Evolutionary conservation across 106 monocot genomes (phyloP).

Genomic region (Acorus calamus): DNA sequence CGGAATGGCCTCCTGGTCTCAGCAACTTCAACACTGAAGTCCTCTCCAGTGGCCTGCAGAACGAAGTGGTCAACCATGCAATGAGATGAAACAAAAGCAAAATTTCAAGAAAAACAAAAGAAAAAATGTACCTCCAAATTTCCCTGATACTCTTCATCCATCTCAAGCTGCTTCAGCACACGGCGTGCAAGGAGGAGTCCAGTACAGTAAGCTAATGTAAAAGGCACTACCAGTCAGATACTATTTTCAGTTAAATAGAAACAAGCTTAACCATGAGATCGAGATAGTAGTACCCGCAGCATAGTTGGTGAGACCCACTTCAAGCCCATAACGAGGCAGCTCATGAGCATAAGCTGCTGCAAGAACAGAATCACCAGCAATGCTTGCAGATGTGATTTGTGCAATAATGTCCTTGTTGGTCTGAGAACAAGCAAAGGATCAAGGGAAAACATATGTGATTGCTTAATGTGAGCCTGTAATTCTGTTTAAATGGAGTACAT

Average conservation of each 20-base stretch:
- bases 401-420: too few relatives aligned
- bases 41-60: constrained; percentile 74
- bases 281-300: constrained; percentile 55
- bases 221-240: not conserved
- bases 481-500: too few relatives aligned
- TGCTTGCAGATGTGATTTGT: too few relatives aligned
- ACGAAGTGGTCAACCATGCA: not conserved
- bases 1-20: constrained; percentile 95
- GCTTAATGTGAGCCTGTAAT: too few relatives aligned
- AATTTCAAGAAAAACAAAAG: not conserved
- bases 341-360: constrained; percentile 1
- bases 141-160: constrained; percentile 83
- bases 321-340: constrained; percentile 74
- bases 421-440: too few relatives aligned
- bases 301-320: constrained; percentile 96
- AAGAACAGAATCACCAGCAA: too few relatives aligned
- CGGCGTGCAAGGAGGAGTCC: constrained; percentile 91
- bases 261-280: not conserved
- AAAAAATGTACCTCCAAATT: constrained; percentile 61
- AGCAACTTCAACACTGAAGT: constrained; percentile 76
- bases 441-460: too few relatives aligned
- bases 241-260: not conserved
- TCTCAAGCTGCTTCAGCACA: constrained; percentile 61
- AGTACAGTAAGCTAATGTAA: constrained; percentile 66
- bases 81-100: not conserved